Base-by-base conservation (phyloP, 2,329 filamentous ascomycete species). In the Gnomoniopsis sp. region DNA sequence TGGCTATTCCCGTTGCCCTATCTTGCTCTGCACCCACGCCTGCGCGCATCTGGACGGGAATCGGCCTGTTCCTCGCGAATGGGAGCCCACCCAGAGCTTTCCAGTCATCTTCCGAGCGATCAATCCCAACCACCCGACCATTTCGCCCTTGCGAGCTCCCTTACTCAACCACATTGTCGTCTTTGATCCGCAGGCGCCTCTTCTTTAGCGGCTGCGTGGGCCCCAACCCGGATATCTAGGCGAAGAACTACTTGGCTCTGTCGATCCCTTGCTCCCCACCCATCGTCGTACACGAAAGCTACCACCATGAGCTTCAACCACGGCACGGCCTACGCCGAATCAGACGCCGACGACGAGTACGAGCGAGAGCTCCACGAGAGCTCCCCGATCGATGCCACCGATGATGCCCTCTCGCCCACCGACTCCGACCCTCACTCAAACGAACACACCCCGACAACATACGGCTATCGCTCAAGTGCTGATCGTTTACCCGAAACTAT, bases 261-360 rank as follows among this genome's bases (percentile, higher is more conserved):
- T 46, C 41, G 58, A 57, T 50, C 48, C n/a, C 54, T 47, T 50
- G 15, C 48, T 21, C 23, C 12, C 22, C 23, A 34, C 30, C 56
- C 10, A 22, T 41, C 51, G 26, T 43, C 23, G 38, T 44, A 49
- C 34, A 14, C 50, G 30, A 49, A 38, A 48, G 33, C 38, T 21
- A 22, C 52, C 41, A 70, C 68, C 57, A 84, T 85, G 83, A 83
- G 81, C 71, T 87, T 87, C 75, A 83, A 84, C 68, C 79, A 80
- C 63, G 85, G 85, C 69, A 87, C 85, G 65, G 84, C 86, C 62
- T 92, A 91, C 73, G 86, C 89, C 72, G 89, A 91, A 75, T 91
- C 86, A 65, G 89, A 91, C 70, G 88, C 88, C 67, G 89, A 91
- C 75, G 90, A 93, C 75, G 90, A 93, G 77, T 91, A 91, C 72